Evolutionary conservation across 208 protist genomes (phyloP).

Genomic region (Trichomonas tenax): DNA sequence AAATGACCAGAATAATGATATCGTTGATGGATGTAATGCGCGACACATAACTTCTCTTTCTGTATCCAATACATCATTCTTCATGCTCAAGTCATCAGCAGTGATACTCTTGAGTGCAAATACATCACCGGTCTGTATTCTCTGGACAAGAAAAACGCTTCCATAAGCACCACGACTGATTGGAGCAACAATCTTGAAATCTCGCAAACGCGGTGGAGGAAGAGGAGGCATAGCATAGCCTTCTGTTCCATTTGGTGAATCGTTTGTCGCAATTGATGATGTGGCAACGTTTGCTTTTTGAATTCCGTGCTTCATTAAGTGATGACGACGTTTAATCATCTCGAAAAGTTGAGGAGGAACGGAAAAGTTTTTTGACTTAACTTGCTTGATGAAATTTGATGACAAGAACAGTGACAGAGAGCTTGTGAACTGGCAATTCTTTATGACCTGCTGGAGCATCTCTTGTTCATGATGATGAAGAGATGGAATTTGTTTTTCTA

Average conservation of each 20-base stretch:
- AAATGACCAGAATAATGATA: not conserved
- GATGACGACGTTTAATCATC: not conserved
- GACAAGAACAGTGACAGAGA: not conserved
- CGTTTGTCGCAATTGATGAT: not conserved
- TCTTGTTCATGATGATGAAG: not conserved
- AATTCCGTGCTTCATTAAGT: not conserved
- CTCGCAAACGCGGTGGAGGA: not conserved
- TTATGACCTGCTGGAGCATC: not conserved
- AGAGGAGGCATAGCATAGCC: not conserved
- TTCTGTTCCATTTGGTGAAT: not conserved
- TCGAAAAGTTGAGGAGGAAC: not conserved
- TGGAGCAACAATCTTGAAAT: not conserved
- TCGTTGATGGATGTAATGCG: not conserved
- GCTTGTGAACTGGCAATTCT: not conserved
- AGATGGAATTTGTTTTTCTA: not conserved
- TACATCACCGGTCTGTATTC: conserved; percentile 1
- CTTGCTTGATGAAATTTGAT: not conserved
- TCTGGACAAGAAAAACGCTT: not conserved
- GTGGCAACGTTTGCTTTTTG: not conserved
- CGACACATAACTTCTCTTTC: conserved; percentile 10
- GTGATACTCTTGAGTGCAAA: not conserved
- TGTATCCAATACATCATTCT: not conserved
- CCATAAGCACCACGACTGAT: not conserved
- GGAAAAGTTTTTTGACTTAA: not conserved
- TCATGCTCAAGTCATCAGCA: not conserved